phyloP scores from a whole-genome alignment of 371 early-diverging fungal genomes.

The Phascolomyces articulosus region DNA sequence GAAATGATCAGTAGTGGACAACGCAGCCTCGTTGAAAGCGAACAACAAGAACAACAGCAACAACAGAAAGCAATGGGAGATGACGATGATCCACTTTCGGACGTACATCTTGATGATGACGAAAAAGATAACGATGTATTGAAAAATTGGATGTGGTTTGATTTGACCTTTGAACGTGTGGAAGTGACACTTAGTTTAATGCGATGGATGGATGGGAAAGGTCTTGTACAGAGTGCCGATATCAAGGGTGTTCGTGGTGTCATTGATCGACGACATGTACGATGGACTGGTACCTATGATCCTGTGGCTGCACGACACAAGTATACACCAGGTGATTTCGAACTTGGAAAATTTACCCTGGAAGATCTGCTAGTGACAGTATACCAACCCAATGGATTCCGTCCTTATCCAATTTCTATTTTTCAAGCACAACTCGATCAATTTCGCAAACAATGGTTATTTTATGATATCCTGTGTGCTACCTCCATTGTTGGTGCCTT shows the following conservation, averaged over 20 bases:
- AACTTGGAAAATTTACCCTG: slow-evolving; percentile 71
- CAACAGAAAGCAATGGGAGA: slow-evolving; percentile 7
- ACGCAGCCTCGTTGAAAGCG: background rate
- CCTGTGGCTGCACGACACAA: slow-evolving; percentile 64
- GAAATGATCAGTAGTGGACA: slow-evolving; percentile 19
- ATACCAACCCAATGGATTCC: slow-evolving; percentile 79
- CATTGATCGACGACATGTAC: slow-evolving; percentile 85
- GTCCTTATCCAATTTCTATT: slow-evolving; percentile 88
- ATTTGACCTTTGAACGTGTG: slow-evolving; percentile 79
- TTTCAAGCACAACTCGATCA: slow-evolving; percentile 82
- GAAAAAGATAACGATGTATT: slow-evolving; percentile 46
- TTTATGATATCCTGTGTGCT: slow-evolving; percentile 90
- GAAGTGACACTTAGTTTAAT: slow-evolving; percentile 88
- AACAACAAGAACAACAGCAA: background rate
- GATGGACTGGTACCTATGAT: slow-evolving; percentile 71
- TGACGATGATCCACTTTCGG: slow-evolving; percentile 43
- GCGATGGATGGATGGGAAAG: slow-evolving; percentile 93
- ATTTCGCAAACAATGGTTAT: slow-evolving; percentile 91
- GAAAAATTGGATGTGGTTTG: slow-evolving; percentile 68
- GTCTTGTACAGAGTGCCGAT: slow-evolving; percentile 81
- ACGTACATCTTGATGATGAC: slow-evolving; percentile 46
- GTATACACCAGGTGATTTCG: slow-evolving; percentile 84
- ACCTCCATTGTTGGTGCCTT: slow-evolving; percentile 91
- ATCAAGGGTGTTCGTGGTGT: slow-evolving; percentile 90
- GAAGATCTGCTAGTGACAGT: slow-evolving; percentile 74